A percentile compares a stretch with the other conserved stretches of the same genome.
These are phyloP conservation scores for Microsporum ferrugineum DNA, from an alignment of 2,329 filamentous ascomycete species.

Conservation along the genomic window DNA sequence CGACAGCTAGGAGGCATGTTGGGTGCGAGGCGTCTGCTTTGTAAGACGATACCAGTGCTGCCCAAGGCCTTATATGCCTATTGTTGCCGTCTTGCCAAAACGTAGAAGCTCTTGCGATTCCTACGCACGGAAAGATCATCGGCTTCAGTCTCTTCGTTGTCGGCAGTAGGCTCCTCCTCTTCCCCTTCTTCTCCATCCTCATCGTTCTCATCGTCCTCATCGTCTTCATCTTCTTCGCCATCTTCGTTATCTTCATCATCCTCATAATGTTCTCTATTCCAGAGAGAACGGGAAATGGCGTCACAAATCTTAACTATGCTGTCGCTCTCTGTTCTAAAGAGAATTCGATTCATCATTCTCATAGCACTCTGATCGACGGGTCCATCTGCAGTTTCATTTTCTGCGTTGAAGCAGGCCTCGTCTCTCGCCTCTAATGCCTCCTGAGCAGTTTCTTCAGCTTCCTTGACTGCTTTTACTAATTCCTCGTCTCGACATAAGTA, in stretches of 20 bases:
- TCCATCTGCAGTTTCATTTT: not conserved
- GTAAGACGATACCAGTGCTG: too few species aligned
- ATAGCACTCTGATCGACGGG: not conserved
- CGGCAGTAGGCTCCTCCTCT: too few species aligned
- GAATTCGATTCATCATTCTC: not conserved
- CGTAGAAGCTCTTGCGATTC: too few species aligned
- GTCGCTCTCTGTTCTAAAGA: not conserved
- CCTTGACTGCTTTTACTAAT: slow-evolving; percentile 1
- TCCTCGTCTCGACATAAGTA: slow-evolving; percentile 12
- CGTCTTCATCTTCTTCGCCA: not conserved
- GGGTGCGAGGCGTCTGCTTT: too few species aligned
- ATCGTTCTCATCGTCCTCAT: not conserved
- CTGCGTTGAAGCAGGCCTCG: not conserved
- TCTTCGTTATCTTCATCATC: not conserved
- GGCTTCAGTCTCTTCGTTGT: too few species aligned
- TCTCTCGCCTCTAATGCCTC: not conserved
- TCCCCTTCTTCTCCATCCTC: not conserved
- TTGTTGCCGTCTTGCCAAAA: too few species aligned
- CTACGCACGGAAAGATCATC: too few species aligned
- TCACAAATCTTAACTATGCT: not conserved
- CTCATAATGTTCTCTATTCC: not conserved
- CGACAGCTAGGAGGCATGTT: too few species aligned
- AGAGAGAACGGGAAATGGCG: not conserved
- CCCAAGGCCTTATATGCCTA: too few species aligned
- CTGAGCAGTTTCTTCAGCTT: not conserved